Evolutionary conservation across 768 basidiomycete species (phyloP).

Genomic region (Obba rivulosa): DNA sequence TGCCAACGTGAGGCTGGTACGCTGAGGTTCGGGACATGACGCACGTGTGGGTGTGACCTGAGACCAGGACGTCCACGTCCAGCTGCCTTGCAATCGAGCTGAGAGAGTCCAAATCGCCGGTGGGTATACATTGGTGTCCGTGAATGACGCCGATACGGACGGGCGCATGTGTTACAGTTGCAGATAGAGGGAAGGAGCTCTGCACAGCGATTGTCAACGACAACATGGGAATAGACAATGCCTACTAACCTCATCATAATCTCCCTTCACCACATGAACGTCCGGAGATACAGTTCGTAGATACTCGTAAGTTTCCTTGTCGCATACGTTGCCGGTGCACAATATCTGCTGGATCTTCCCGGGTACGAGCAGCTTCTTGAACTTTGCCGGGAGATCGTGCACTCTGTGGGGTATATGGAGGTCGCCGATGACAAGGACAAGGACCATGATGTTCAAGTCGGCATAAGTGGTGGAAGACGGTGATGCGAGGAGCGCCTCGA

Average conservation of each 20-base stretch:
- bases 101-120: constrained; percentile 88
- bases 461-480: no score
- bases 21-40: constrained; percentile 20
- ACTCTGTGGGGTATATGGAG: constrained; percentile 89
- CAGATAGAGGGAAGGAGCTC: constrained; percentile 71
- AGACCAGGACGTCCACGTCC: constrained; percentile 95
- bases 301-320: constrained; percentile 97
- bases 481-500: background rate
- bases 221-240: background rate
- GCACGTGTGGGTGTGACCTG: constrained; percentile 92
- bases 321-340: constrained; percentile 96
- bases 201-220: constrained; percentile 31
- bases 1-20: background rate
- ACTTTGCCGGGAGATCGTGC: constrained; percentile 92
- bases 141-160: constrained; percentile 91
- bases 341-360: constrained; percentile 98
- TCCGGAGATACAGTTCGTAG: constrained; percentile 91
- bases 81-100: constrained; percentile 87
- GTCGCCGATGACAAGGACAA: constrained; percentile 93
- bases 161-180: constrained; percentile 75
- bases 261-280: constrained; percentile 87
- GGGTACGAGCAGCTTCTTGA: constrained; percentile 84
- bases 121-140: constrained; percentile 90
- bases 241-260: constrained; percentile 86
- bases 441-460: constrained; percentile 52